Evolutionary conservation across 768 basidiomycete genomes (phyloP).

Genomic region (Chalciporus chontae): DNA sequence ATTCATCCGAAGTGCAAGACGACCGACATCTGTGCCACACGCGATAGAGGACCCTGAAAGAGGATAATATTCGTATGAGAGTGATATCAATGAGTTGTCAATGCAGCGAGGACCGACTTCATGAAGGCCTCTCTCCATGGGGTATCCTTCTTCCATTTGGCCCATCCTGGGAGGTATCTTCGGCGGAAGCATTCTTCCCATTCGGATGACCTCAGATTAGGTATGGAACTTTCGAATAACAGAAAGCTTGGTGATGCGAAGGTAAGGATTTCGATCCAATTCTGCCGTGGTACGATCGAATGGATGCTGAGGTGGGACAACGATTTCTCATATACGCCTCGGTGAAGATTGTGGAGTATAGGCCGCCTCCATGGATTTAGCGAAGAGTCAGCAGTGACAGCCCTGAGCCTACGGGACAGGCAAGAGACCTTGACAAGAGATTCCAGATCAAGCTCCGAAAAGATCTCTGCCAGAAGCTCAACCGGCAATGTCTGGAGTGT

Average conservation of each 20-base stretch:
- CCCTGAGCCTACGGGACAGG: constrained; percentile 55
- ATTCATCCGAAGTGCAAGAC: constrained; percentile 73
- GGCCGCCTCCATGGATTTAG: constrained; percentile 77
- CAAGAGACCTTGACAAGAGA: constrained; percentile 57
- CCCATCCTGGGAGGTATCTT: constrained; percentile 77
- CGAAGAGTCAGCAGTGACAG: constrained; percentile 57
- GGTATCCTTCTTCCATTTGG: constrained; percentile 59
- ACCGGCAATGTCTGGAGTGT: constrained; percentile 59
- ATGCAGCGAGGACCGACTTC: constrained; percentile 44
- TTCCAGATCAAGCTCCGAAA: constrained; percentile 63
- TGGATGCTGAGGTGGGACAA: constrained; percentile 62
- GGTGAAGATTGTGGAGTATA: constrained; percentile 55
- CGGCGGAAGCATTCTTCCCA: constrained; percentile 75
- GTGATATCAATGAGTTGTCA: not conserved
- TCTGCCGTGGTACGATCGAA: constrained; percentile 64
- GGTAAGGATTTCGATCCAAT: constrained; percentile 76
- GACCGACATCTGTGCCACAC: constrained; percentile 67
- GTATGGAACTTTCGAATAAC: constrained; percentile 64
- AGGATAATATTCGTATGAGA: constrained; percentile 9
- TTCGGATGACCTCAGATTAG: constrained; percentile 59
- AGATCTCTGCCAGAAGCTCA: constrained; percentile 70
- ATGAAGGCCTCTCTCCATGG: constrained; percentile 65
- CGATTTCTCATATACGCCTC: constrained; percentile 43
- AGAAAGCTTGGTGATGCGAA: constrained; percentile 59
- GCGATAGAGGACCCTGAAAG: constrained; percentile 52